Evolutionary conservation across 371 early-diverging fungal species (phyloP), one percentile per base, ranked within the genome.

Genomic region (Catenaria anguillulae): DNA sequence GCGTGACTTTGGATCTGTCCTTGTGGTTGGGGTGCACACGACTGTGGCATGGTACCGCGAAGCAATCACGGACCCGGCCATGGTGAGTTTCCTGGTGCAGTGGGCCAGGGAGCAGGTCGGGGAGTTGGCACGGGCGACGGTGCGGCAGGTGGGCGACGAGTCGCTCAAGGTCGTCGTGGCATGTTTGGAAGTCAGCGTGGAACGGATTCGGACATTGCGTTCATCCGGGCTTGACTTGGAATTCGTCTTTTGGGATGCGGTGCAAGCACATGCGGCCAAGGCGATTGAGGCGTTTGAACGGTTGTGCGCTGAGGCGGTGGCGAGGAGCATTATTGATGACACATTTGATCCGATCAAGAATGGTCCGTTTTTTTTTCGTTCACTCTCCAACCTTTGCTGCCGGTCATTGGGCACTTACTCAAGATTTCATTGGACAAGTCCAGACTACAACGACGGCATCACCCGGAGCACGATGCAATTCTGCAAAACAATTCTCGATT

Each of bases 121-220:
- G 78, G n/a, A 85, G 87, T 58, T 88, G 91, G 69, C 86, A 87
- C 40, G 75, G 86, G 5, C 93, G 90, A 66, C 91, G 90, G 36
- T 95, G 92, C 72, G 82, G 84, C 6, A 74, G 80, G 52, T 60
- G 74, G 76, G 60, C 87, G 87, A 33, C 71, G 37, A 76, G 73
- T 64, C 66, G 40, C 90, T 93, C 63, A 81, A 82, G 55, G 82
- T 86, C 43, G 89, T 90, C 63, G 84, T 89, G 24, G 84, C 85
- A 58, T 93, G 96, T 65, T 77, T 90, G 46, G 81, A 80, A 65
- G 83, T 82, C 10, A 83, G 89, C 6, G 66, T 84, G 37, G 84
- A 86, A 35, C 87, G 87, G 2, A 35, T 36, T 19, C 29, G 42
- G 37, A 24, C 36, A 8, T 23, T 21, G 19, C 42, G 48, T 35